phyloP scores from a whole-genome alignment of 202 grass and related monocot genomes.

The Dendrocalamus latiflorus region DNA sequence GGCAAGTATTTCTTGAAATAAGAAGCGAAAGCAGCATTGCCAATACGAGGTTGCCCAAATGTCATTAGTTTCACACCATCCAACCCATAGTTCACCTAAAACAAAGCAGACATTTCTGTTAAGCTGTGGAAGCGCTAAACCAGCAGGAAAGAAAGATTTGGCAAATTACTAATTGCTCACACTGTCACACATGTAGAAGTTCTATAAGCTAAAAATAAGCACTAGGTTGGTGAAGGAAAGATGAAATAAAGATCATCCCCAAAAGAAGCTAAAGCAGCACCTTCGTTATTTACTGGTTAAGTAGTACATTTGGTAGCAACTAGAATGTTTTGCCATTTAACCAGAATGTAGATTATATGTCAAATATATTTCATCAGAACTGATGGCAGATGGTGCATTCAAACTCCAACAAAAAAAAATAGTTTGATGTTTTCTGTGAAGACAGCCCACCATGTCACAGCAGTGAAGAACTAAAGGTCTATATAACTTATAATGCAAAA shows the following conservation, averaged over 20 bases:
- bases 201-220: neutral
- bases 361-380: neutral
- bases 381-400: neutral
- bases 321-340: neutral
- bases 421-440: neutral
- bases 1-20: conserved; percentile 80
- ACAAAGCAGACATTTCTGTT: neutral
- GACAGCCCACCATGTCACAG: neutral
- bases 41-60: conserved; percentile 87
- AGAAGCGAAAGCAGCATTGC: conserved; percentile 86
- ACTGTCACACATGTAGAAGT: neutral
- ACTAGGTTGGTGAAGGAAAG: neutral
- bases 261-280: neutral
- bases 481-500: neutral
- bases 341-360: neutral
- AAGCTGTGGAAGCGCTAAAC: neutral
- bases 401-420: neutral
- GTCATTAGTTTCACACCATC: conserved; percentile 79
- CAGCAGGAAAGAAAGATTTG: neutral
- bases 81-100: conserved; percentile 66
- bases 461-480: neutral
- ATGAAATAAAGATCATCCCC: neutral
- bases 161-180: neutral
- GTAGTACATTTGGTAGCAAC: neutral
- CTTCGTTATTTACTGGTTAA: neutral